Evolutionary conservation across 108 stramenopile species (phyloP), one percentile per base, ranked within the genome.

Genomic region (Heterococcus sp.): DNA sequence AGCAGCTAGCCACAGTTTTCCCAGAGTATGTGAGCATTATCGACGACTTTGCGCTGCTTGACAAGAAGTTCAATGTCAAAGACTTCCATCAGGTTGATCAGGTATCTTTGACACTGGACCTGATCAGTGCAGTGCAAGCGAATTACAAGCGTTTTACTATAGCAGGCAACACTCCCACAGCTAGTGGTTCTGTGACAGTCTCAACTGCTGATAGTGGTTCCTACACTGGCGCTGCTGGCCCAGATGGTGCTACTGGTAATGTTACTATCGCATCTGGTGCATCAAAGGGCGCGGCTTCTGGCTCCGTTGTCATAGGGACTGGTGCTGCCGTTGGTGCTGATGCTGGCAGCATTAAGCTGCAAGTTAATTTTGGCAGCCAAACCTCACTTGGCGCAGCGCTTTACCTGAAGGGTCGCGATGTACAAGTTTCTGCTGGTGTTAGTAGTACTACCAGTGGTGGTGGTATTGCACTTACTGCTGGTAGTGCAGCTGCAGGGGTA

Each of bases 1-100:
- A 93, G 76, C 87, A 93, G 69, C 74, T 93, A 36, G 80, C 74
- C 27, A 79, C 91, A 37, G 72, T 92, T 0, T 93, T 93, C 66
- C 92, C 92, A 28, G 92, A 93, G 82, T 89, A 93, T 75, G 87
- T 92, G 33, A 73, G 85, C 31, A 73, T 91, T 38, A 75, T 91
- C 0, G 64, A 88, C 21, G 78, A 88, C 26, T 90, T 87, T 40
- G 40, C 75, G 27, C 66, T 92, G 2, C 78, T 72, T 3, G 90
- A 92, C 68, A 86, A 89, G 67, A 75, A 74, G 26, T 86, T 91
- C 71, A 74, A 75, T 2, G 77, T 90, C 32, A 65, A 78, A 34
- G 64, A 90, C 73, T 92, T 88, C 76, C 79, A 78, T 31, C 87
- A 85, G 72, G 85, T 89, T 65, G 87, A 88, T 68, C 88, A 89